Conservation (phyloP, 306 rosid species). For the Lithocarpus polystachyus region DNA sequence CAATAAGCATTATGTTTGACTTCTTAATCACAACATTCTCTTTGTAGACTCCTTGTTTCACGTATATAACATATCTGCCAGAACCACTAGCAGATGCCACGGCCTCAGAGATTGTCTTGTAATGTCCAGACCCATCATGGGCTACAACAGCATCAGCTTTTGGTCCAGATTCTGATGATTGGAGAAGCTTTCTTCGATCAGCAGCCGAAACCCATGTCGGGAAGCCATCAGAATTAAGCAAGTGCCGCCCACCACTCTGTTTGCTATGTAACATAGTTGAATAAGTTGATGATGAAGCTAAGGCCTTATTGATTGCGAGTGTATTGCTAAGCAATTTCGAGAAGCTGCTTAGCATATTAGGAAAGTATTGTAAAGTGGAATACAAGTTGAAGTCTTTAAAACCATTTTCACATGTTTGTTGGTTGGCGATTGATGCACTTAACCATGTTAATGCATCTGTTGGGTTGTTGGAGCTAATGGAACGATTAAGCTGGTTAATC, state of each 20-base stretch:
- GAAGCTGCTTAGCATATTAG: conserved; percentile 52
- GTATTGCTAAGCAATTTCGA: conserved; percentile 73
- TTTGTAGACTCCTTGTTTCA: conserved; percentile 66
- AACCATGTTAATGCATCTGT: conserved; percentile 56
- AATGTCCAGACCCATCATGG: conserved; percentile 66
- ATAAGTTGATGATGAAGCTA: conserved; percentile 1
- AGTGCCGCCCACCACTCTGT: conserved; percentile 31
- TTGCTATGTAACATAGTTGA: conserved; percentile 8
- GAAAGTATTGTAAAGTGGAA: conserved; percentile 37
- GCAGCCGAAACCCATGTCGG: conserved; percentile 55
- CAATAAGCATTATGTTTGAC: conserved; percentile 55
- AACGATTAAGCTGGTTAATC: conserved; percentile 50
- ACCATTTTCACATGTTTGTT: conserved; percentile 74
- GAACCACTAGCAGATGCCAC: conserved; percentile 42
- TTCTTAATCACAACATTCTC: conserved; percentile 53
- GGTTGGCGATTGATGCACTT: conserved; percentile 76
- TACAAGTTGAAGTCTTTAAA: conserved; percentile 47
- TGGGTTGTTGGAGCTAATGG: conserved; percentile 30
- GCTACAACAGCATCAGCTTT: conserved; percentile 60
- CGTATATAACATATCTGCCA: conserved; percentile 49
- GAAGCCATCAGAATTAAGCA: conserved; percentile 43
- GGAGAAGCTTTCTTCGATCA: conserved; percentile 59
- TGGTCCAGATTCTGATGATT: not conserved
- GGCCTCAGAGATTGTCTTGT: conserved; percentile 53
- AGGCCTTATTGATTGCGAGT: conserved; percentile 43